phyloP scores from a whole-genome alignment of 2,329 filamentous ascomycete genomes.

The Cordyceps tenuipes region DNA sequence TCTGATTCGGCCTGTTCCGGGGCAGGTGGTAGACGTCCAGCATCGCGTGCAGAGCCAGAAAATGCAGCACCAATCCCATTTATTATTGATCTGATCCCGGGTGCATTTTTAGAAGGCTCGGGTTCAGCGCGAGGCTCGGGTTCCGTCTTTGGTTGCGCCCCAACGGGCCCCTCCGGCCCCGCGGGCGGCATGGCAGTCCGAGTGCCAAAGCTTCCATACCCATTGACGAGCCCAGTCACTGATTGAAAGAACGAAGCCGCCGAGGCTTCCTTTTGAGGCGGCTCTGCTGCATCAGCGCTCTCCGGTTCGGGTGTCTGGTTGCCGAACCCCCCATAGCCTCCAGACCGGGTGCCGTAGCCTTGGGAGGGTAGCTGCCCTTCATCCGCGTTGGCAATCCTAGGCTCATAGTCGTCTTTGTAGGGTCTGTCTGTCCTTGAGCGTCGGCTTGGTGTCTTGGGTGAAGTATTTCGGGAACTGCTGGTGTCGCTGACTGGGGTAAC shows the following conservation, averaged over 20 bases:
- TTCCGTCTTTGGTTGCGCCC: not conserved
- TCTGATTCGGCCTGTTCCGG: not conserved
- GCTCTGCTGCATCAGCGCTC: slow-evolving; percentile 27
- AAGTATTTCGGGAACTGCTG: slow-evolving; percentile 51
- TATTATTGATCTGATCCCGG: slow-evolving; percentile 11
- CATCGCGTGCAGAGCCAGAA: slow-evolving; percentile 1
- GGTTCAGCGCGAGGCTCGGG: not conserved
- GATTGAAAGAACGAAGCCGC: slow-evolving; percentile 41
- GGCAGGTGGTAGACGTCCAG: slow-evolving; percentile 1
- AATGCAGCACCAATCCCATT: slow-evolving; percentile 11
- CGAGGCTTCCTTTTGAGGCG: slow-evolving; percentile 22
- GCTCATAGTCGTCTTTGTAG: slow-evolving; percentile 36
- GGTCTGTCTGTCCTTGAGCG: slow-evolving; percentile 32
- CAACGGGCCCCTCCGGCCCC: not conserved
- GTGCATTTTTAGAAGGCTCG: not conserved
- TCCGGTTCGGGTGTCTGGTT: slow-evolving; percentile 30
- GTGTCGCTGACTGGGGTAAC: slow-evolving; percentile 56
- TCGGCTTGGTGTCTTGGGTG: slow-evolving; percentile 50
- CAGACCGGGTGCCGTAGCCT: slow-evolving; percentile 30
- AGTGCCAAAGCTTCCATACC: slow-evolving; percentile 9
- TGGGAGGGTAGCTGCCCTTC: slow-evolving; percentile 30
- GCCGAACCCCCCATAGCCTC: slow-evolving; percentile 42
- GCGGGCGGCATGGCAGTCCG: not conserved
- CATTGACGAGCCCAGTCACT: slow-evolving; percentile 53
- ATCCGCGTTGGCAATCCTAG: slow-evolving; percentile 36